Percentiles rank a stretch among this genome's conserved stretches.
Conservation (phyloP, 768 basidiomycete genomes). For the Paxillus involutus region DNA sequence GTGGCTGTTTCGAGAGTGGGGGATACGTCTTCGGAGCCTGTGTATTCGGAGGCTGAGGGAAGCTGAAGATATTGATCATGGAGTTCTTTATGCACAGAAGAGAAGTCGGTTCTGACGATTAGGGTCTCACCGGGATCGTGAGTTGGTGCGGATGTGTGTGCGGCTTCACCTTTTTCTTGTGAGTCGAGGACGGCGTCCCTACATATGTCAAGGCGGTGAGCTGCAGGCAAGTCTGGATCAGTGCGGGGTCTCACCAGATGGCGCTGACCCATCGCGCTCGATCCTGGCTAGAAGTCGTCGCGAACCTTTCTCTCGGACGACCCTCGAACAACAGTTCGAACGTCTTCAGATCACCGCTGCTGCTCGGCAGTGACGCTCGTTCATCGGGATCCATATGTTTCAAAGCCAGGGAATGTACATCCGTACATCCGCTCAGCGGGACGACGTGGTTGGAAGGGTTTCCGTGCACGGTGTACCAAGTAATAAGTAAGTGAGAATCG, state of each 20-base stretch:
- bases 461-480: constrained; percentile 43
- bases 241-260: constrained; percentile 53
- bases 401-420: constrained; percentile 58
- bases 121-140: constrained; percentile 4
- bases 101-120: constrained; percentile 17
- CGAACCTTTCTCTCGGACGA: constrained; percentile 56
- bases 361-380: constrained; percentile 39
- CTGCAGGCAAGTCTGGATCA: background rate
- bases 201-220: constrained; percentile 1
- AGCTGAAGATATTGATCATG: constrained; percentile 2
- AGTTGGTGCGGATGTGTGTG: background rate
- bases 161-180: constrained; percentile 20
- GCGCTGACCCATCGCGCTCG: constrained; percentile 74
- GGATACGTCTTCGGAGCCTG: constrained; percentile 26
- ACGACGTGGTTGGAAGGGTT: constrained; percentile 47
- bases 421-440: constrained; percentile 50
- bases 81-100: background rate
- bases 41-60: constrained; percentile 16
- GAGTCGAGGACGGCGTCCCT: constrained; percentile 62
- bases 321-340: constrained; percentile 69
- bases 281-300: constrained; percentile 57
- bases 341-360: constrained; percentile 46
- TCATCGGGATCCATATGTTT: constrained; percentile 46
- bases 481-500: constrained; percentile 43
- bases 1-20: constrained; percentile 18